Evolutionary conservation across 768 basidiomycete species (phyloP).

Genomic region (Sarcodon aspratus): DNA sequence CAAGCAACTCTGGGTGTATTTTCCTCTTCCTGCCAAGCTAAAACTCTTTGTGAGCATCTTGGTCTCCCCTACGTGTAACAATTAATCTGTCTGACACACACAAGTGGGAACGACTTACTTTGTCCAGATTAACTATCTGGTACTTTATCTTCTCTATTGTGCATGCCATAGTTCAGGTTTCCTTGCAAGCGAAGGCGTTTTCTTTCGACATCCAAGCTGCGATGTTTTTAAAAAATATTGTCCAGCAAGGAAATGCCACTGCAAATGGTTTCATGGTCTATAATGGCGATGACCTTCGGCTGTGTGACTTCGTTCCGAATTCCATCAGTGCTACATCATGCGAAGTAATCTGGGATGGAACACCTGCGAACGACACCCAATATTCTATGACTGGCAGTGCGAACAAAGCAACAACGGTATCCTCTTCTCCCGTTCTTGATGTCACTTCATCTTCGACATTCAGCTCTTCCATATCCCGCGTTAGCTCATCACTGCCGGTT

Average conservation of each 20-base stretch:
- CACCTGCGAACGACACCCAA: conserved; percentile 3
- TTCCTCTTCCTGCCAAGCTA: conserved; percentile 26
- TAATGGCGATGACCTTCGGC: conserved; percentile 31
- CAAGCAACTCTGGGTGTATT: conserved; percentile 24
- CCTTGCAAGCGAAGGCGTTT: conserved; percentile 58
- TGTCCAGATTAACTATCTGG: conserved; percentile 49
- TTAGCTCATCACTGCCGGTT: neutral
- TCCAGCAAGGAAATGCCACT: conserved; percentile 35
- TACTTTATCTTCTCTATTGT: conserved; percentile 59
- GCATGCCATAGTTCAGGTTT: conserved; percentile 58
- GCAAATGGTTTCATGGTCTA: conserved; percentile 43
- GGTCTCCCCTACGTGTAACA: neutral
- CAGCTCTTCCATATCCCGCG: too few species aligned
- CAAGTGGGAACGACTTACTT: conserved; percentile 63
- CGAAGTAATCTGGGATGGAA: conserved; percentile 43
- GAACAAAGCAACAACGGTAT: too few species aligned
- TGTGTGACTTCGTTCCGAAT: conserved; percentile 44
- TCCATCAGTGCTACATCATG: conserved; percentile 27
- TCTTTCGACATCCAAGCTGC: conserved; percentile 51
- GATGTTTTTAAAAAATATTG: conserved; percentile 36
- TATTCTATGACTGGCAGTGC: too few species aligned
- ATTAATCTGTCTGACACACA: neutral
- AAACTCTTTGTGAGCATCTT: conserved; percentile 35
- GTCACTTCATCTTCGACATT: too few species aligned
- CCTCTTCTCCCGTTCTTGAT: too few species aligned